Base-by-base conservation (phyloP, 768 basidiomycete species). In the Porpolomopsis calyptriformis region DNA sequence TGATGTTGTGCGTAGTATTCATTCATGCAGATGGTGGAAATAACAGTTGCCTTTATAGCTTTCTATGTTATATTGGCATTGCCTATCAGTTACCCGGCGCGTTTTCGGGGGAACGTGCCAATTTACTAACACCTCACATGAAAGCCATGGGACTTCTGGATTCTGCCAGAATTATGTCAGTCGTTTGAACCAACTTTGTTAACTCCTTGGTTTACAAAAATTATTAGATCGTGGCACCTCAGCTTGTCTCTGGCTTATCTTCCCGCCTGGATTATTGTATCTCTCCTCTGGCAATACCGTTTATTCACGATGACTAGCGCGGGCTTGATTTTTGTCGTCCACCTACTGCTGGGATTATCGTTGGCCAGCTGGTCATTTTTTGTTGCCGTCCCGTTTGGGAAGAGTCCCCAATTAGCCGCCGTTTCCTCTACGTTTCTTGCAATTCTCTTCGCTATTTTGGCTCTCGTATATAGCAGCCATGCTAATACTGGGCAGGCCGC, bases 111-210 rank as follows among this genome's bases (percentile, higher is more conserved):
- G 86, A 89, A 58, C 70, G 84, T 34, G 78, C 85, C 0, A 70
- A 66, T 44, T 61, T 73, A 12, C 58, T 88, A 25, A 85, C 86
- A 0, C 64, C 74, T 6, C 83, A 88, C 55, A 76, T 88, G 70
- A 80, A 81, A 55, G 83, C 76, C 2, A 88, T 89, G 86, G 86
- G 86, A 6, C 68, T 87, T 11, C 60, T 73, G 5, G 83, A 86
- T 54, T 76, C 76, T 0, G 82, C 85, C 10, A 71, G 83, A 29
- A 73, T 84, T 40, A 49, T 77, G 73, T 77, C 55, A 12, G 75
- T 56, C 8, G n/a, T 35, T 29, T 8, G 26, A 8, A 11, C 24
- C 31, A 16, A 43, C 31, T 42, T 11, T 24, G 20, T 29, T 12
- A 11, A 10, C 37, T 48, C 6, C 26, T 38, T 49, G 2, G 43